Evolutionary conservation across 2,329 filamentous ascomycete species (phyloP).

Genomic region (Aspergillus latus): DNA sequence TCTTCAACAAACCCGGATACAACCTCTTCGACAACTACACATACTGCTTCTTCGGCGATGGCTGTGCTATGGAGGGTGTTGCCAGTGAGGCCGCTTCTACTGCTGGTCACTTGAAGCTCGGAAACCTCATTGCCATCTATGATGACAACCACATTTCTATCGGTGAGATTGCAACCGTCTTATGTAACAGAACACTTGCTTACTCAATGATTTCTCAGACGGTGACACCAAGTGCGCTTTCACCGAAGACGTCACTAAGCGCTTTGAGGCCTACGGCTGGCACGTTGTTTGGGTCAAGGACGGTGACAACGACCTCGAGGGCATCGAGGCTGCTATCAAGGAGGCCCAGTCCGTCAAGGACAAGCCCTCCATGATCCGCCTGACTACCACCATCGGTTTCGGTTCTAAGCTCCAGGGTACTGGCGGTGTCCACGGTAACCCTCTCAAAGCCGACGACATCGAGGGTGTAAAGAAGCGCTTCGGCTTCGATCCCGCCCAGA

Average conservation of each 20-base stretch:
- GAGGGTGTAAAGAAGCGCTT: slow-evolving; percentile 93
- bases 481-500: slow-evolving; percentile 92
- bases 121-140: slow-evolving; percentile 95
- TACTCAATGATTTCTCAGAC: slow-evolving; percentile 52
- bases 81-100: slow-evolving; percentile 87
- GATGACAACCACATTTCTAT: slow-evolving; percentile 98
- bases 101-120: slow-evolving; percentile 94
- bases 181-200: not conserved
- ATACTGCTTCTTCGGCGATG: slow-evolving; percentile 95
- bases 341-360: slow-evolving; percentile 83
- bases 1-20: slow-evolving; percentile 96
- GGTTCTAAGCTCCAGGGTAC: slow-evolving; percentile 92
- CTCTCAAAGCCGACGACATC: slow-evolving; percentile 91
- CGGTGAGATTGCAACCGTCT: slow-evolving; percentile 47
- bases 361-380: slow-evolving; percentile 96
- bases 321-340: slow-evolving; percentile 84
- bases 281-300: slow-evolving; percentile 81
- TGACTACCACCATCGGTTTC: slow-evolving; percentile 95
- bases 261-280: slow-evolving; percentile 98
- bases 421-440: slow-evolving; percentile 91
- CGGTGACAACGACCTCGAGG: slow-evolving; percentile 83
- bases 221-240: slow-evolving; percentile 95
- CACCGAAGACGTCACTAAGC: slow-evolving; percentile 92
- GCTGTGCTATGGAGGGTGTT: slow-evolving; percentile 98
- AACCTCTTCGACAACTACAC: slow-evolving; percentile 95